Evolutionary conservation across 352 stramenopile species (phyloP).

Genomic region (Globisporangium paddicum): DNA sequence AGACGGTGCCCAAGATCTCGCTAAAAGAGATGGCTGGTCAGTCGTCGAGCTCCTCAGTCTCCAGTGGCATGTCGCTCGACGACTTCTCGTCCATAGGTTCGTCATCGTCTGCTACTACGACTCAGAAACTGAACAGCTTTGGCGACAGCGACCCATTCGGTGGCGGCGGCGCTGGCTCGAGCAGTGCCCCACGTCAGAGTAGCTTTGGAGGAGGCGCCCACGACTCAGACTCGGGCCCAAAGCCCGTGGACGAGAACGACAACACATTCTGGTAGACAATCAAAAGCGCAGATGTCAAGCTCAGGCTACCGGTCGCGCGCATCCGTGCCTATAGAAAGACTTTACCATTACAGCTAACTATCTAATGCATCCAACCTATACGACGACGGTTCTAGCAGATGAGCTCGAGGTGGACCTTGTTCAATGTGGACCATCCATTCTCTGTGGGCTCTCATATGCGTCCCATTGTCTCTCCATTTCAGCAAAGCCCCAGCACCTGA

Average conservation of each 20-base stretch:
- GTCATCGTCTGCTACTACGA: not conserved
- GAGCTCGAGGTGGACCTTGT: too few relatives aligned
- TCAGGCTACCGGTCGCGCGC: not conserved
- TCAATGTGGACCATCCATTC: too few relatives aligned
- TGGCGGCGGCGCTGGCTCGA: conserved; percentile 9
- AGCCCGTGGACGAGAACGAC: conserved; percentile 19
- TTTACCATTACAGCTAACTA: not conserved
- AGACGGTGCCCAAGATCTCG: conserved; percentile 36
- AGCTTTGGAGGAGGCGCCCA: not conserved
- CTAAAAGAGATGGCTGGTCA: conserved; percentile 47
- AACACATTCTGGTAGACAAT: conserved; percentile 16
- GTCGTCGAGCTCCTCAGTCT: not conserved
- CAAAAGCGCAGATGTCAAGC: not conserved
- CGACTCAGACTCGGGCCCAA: not conserved
- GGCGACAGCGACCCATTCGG: conserved; percentile 17
- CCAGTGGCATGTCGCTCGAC: conserved; percentile 30
- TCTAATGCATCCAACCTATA: not conserved
- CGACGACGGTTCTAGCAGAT: not conserved
- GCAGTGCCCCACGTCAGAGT: not conserved
- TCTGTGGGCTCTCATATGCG: too few relatives aligned
- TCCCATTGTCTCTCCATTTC: not conserved
- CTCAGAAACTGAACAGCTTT: conserved; percentile 5
- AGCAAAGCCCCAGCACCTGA: too few relatives aligned
- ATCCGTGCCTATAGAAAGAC: not conserved
- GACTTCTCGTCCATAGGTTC: conserved; percentile 42